A percentile compares a stretch with the other conserved stretches of the same genome.
Evolutionary conservation across 2,329 filamentous ascomycete genomes (phyloP).

Genomic region (Aureobasidium zeae): DNA sequence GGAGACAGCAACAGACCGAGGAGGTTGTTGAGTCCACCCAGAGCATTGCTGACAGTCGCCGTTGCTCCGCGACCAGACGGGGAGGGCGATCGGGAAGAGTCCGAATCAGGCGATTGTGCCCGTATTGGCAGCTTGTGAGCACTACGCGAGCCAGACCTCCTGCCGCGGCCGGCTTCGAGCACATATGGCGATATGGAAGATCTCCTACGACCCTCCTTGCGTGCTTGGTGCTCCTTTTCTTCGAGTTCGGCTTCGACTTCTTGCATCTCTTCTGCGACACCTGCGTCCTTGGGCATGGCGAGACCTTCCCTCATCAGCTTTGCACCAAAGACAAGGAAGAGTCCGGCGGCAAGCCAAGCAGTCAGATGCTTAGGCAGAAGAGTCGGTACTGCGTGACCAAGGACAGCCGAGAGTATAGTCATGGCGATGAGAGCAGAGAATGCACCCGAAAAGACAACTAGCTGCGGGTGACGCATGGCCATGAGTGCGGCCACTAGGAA

Average conservation of each 20-base stretch:
- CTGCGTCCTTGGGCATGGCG: conserved; percentile 79
- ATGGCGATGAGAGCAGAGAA: conserved; percentile 84
- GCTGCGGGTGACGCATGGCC: conserved; percentile 95
- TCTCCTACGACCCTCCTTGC: conserved; percentile 53
- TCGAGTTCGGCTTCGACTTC: conserved; percentile 91
- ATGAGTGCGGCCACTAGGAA: conserved; percentile 95
- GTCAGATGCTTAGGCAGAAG: conserved; percentile 86
- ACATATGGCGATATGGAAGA: conserved; percentile 60
- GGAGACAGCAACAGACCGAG: conserved; percentile 82
- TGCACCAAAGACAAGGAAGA: conserved; percentile 70
- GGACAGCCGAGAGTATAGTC: conserved; percentile 86
- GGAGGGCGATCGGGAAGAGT: conserved; percentile 9
- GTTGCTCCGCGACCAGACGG: conserved; percentile 15
- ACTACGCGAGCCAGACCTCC: conserved; percentile 52
- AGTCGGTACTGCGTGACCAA: conserved; percentile 85
- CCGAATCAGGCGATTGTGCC: conserved; percentile 15
- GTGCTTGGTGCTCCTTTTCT: conserved; percentile 74
- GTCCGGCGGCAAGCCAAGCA: conserved; percentile 69
- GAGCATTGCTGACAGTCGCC: conserved; percentile 41
- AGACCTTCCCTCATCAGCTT: conserved; percentile 63
- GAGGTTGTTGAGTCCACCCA: conserved; percentile 73
- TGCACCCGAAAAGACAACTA: conserved; percentile 92
- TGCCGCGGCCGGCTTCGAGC: conserved; percentile 69
- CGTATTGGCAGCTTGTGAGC: conserved; percentile 19
- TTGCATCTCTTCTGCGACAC: conserved; percentile 93